These are phyloP conservation scores for Penstemon newberryi DNA, from an alignment of 257 asterid species.

Conservation along the genomic window DNA sequence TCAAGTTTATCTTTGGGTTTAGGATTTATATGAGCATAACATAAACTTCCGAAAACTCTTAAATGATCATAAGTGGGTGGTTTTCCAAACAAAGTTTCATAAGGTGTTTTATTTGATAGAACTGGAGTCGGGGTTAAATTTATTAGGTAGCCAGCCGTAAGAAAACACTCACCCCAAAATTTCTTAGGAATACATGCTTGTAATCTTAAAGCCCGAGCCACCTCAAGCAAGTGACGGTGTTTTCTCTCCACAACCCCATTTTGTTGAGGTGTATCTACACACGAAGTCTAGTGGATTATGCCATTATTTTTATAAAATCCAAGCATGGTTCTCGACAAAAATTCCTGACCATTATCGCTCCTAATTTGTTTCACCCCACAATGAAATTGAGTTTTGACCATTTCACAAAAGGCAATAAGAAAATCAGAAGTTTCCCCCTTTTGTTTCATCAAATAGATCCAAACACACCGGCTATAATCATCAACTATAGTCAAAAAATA, in stretches of 20 bases:
- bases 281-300: not conserved
- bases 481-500: slow-evolving; percentile 10
- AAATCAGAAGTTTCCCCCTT: not conserved
- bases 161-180: not conserved
- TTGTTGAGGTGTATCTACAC: slow-evolving; percentile 5
- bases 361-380: not conserved
- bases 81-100: not conserved
- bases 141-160: not conserved
- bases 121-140: not conserved
- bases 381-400: not conserved
- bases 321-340: not conserved
- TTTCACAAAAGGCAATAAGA: not conserved
- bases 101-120: not conserved
- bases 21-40: no score
- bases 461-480: not conserved
- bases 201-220: not conserved
- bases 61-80: no score
- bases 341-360: not conserved
- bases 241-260: slow-evolving; percentile 6
- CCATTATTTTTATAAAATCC: not conserved
- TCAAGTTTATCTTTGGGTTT: no score
- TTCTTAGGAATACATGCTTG: not conserved
- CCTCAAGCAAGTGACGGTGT: not conserved
- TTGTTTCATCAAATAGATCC: not conserved
- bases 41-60: no score